A percentile compares a stretch with the other conserved stretches of the same genome.
Evolutionary conservation across 1,139 yeast species (phyloP).

Genomic region (Saccharomyces hybrid): DNA sequence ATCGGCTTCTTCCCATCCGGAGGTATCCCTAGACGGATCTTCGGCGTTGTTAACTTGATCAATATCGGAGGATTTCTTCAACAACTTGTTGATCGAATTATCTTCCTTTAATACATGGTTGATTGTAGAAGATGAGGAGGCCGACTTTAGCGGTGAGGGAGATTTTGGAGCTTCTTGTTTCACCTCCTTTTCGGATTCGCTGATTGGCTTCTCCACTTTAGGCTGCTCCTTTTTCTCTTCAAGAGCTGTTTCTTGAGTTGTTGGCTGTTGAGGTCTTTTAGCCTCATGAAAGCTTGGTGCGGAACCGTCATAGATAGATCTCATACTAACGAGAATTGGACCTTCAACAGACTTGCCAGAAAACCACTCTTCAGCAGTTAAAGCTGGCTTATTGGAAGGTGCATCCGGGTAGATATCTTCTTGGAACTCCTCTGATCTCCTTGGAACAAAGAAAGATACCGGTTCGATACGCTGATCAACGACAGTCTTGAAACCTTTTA

Average conservation of each 20-base stretch:
- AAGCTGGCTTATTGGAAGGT: slow-evolving; percentile 71
- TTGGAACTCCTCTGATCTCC: slow-evolving; percentile 89
- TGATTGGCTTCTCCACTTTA: slow-evolving; percentile 7
- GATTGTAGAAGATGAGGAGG: slow-evolving; percentile 21
- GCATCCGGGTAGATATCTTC: slow-evolving; percentile 89
- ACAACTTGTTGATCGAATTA: slow-evolving; percentile 40
- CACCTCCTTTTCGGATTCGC: slow-evolving; percentile 19
- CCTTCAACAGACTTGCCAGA: slow-evolving; percentile 70
- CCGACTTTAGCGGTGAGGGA: slow-evolving; percentile 1
- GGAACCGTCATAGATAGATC: slow-evolving; percentile 69
- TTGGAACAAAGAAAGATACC: slow-evolving; percentile 82
- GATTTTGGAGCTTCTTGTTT: slow-evolving; percentile 16
- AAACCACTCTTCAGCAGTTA: slow-evolving; percentile 72
- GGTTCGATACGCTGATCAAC: slow-evolving; percentile 82
- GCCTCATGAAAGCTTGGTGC: slow-evolving; percentile 36
- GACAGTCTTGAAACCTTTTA: slow-evolving; percentile 74
- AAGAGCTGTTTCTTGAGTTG: slow-evolving; percentile 33
- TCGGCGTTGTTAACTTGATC: slow-evolving; percentile 38
- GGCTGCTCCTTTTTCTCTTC: slow-evolving; percentile 15
- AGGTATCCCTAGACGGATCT: slow-evolving; percentile 30
- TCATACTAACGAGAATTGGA: slow-evolving; percentile 75
- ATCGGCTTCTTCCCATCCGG: slow-evolving; percentile 36
- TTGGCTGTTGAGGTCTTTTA: slow-evolving; percentile 33
- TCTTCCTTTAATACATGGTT: slow-evolving; percentile 44
- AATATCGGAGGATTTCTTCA: slow-evolving; percentile 43